Evolutionary conservation across 2,329 filamentous ascomycete genomes (phyloP).

Genomic region (Phoma herbarum): DNA sequence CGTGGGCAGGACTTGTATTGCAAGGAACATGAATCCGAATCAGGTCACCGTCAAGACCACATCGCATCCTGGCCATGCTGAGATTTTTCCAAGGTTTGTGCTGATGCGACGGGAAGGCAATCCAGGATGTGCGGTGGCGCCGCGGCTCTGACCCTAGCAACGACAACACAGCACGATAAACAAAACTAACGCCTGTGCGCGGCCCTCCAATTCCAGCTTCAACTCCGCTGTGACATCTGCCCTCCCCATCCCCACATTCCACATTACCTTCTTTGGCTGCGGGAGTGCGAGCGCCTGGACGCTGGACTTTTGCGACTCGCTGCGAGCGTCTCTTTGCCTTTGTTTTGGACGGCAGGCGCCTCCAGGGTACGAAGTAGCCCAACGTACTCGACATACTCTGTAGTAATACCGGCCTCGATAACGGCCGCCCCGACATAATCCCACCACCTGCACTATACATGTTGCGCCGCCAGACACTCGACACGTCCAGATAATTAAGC

Average conservation of each 20-base stretch:
- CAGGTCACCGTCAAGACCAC: background rate
- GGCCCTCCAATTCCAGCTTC: constrained; percentile 36
- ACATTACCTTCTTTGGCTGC: constrained; percentile 44
- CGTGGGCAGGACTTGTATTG: background rate
- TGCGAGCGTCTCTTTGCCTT: constrained; percentile 23
- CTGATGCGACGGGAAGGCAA: constrained; percentile 24
- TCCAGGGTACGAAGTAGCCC: constrained; percentile 18
- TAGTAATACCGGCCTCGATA: constrained; percentile 42
- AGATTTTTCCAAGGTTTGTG: constrained; percentile 4
- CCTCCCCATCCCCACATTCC: constrained; percentile 38
- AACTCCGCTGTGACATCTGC: constrained; percentile 36
- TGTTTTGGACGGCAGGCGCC: constrained; percentile 39
- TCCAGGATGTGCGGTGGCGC: constrained; percentile 27
- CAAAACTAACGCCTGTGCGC: constrained; percentile 32
- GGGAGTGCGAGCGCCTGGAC: constrained; percentile 34
- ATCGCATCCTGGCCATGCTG: background rate
- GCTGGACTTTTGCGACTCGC: constrained; percentile 31
- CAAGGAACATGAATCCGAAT: background rate
- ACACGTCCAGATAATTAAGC: constrained; percentile 2
- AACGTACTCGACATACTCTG: constrained; percentile 20
- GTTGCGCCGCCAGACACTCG: constrained; percentile 30
- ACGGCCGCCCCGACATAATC: constrained; percentile 33
- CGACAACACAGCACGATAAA: constrained; percentile 38
- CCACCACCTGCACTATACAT: constrained; percentile 41
- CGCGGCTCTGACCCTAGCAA: constrained; percentile 15